A percentile compares a stretch with the other conserved stretches of the same genome.
Conservation (phyloP, 257 asterid genomes). For the Echites panduratus region DNA sequence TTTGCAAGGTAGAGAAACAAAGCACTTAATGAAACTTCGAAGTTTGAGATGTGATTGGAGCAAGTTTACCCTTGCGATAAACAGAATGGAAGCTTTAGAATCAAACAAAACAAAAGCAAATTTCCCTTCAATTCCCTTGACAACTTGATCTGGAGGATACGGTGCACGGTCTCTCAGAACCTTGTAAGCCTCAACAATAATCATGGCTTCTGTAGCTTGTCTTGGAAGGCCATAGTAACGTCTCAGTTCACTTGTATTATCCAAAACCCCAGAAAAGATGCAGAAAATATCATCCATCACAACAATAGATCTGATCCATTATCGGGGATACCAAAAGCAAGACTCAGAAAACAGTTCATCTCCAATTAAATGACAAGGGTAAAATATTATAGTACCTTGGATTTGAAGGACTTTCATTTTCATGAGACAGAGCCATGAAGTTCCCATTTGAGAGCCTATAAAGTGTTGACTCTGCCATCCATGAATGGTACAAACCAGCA, state of each 20-base stretch:
- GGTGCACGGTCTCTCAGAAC: slow-evolving; percentile 63
- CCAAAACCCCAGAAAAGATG: slow-evolving; percentile 49
- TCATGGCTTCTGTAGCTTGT: slow-evolving; percentile 53
- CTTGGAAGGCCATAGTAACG: slow-evolving; percentile 53
- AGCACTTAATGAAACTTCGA: neutral
- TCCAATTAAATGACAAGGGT: neutral
- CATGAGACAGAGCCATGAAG: slow-evolving; percentile 58
- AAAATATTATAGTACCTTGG: slow-evolving; percentile 35
- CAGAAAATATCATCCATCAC: slow-evolving; percentile 70
- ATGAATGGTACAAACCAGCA: slow-evolving; percentile 37
- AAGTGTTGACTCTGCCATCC: slow-evolving; percentile 47
- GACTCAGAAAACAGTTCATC: neutral
- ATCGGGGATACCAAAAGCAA: neutral
- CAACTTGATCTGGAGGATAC: slow-evolving; percentile 64
- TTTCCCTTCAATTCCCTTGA: slow-evolving; percentile 55
- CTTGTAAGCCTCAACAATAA: slow-evolving; percentile 51
- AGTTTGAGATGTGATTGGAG: neutral
- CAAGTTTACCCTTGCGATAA: slow-evolving; percentile 50
- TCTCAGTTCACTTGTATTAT: slow-evolving; percentile 45
- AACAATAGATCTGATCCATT: slow-evolving; percentile 39
- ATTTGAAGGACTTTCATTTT: slow-evolving; percentile 37
- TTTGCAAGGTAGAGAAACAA: neutral
- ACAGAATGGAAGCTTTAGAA: slow-evolving; percentile 40
- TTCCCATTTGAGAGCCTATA: slow-evolving; percentile 45
- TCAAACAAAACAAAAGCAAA: slow-evolving; percentile 61